Percentiles rank a stretch among this genome's conserved stretches.
These are phyloP conservation scores for Mortierella hygrophila DNA, from an alignment of 192 early-diverging fungal genomes.

Conservation along the genomic window DNA sequence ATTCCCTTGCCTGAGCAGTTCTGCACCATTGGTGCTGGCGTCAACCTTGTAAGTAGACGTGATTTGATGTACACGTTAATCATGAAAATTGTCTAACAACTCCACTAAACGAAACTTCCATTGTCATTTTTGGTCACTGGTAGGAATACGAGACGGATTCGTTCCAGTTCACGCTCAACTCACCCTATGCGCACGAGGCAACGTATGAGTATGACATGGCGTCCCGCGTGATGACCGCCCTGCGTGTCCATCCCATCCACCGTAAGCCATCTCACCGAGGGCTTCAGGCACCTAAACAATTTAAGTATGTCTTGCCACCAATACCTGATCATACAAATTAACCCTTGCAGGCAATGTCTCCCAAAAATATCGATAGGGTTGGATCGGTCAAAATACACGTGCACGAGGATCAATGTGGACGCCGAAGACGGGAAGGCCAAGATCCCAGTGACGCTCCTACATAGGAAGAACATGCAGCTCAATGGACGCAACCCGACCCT, in stretches of 20 bases:
- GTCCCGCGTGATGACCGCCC: conserved; percentile 50
- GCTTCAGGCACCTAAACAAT: neutral
- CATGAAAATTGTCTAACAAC: neutral
- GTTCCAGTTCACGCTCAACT: conserved; percentile 72
- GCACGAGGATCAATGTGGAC: conserved; percentile 60
- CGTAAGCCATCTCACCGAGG: conserved; percentile 31
- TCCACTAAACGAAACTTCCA: neutral
- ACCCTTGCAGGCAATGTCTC: neutral
- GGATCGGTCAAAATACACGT: conserved; percentile 60
- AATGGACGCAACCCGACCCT: conserved; percentile 68
- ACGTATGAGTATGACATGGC: conserved; percentile 78
- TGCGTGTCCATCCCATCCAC: conserved; percentile 62
- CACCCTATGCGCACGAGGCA: conserved; percentile 75
- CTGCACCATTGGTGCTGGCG: conserved; percentile 70
- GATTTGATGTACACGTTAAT: neutral
- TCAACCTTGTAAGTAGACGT: conserved; percentile 62
- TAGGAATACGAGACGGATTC: conserved; percentile 69
- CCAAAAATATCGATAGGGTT: conserved; percentile 46
- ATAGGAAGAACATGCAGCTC: conserved; percentile 60
- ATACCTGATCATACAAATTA: neutral
- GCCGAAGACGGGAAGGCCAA: conserved; percentile 53
- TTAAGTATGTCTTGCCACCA: neutral
- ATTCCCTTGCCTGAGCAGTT: conserved; percentile 65
- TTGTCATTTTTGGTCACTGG: neutral
- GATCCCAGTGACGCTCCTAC: conserved; percentile 78